These are phyloP conservation scores for Amphibolis antarctica DNA, from an alignment of 106 monocot genomes.

Conservation along the genomic window DNA sequence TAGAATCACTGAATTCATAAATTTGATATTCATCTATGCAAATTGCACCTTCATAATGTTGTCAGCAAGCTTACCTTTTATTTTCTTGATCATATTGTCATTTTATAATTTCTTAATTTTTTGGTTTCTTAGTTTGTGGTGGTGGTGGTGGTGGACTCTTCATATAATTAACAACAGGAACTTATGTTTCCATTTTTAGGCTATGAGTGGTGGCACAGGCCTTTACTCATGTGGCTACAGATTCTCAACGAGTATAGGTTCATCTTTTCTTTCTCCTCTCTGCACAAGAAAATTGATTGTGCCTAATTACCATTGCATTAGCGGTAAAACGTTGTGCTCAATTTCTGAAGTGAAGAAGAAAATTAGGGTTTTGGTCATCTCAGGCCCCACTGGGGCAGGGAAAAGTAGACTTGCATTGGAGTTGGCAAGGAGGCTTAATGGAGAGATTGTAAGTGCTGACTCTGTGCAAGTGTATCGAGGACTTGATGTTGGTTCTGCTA, in stretches of 20 bases:
- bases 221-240: not conserved
- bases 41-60: too few species aligned
- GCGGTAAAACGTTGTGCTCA: not conserved
- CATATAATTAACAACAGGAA: too few species aligned
- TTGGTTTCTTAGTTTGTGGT: too few species aligned
- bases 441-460: conserved; percentile 26
- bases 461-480: conserved; percentile 24
- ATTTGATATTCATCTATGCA: too few species aligned
- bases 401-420: conserved; percentile 21
- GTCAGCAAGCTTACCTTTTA: too few species aligned
- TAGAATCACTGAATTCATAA: too few species aligned
- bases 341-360: conserved; percentile 5
- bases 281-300: not conserved
- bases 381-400: conserved; percentile 25
- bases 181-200: too few species aligned
- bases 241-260: not conserved
- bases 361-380: conserved; percentile 19
- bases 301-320: not conserved
- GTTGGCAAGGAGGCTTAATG: conserved; percentile 13
- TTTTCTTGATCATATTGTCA: too few species aligned
- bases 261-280: not conserved
- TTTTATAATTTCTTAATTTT: too few species aligned
- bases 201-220: not conserved
- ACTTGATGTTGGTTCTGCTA: conserved; percentile 25
- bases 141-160: too few species aligned